Base-by-base conservation (phyloP, 1,284 basidiomycete genomes). In the Rhodotorula sp. region DNA sequence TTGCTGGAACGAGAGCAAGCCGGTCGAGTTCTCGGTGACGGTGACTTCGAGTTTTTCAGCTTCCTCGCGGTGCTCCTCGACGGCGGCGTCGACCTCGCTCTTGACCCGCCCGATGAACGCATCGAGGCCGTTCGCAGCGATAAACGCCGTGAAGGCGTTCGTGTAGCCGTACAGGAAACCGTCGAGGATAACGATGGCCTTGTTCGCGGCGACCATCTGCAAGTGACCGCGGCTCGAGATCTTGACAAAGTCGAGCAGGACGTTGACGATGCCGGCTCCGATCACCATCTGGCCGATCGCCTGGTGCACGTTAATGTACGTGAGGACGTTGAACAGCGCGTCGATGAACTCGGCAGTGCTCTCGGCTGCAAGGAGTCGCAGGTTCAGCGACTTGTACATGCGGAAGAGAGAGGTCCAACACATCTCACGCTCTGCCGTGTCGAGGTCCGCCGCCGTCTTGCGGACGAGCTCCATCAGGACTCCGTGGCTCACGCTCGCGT, bases 401-500 rank as follows among this genome's bases (percentile, higher is more conserved):
- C 39, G 26, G 60, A 3, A 18, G 59, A 7, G 86, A 43, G 86
- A 15, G 8, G 61, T n/a, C 12, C 21, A 23, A 52, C 1, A 21
- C 10, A 8, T 70, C 77, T 70, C 58, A 77, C 77, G 67, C 46
- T 70, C 60, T 34, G 80, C 78, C 20, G 70, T 66, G 29, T 77
- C 71, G 21, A 92, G 87, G 72, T 92, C 90, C 31, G 85, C 80
- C 20, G 92, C 87, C 34, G 91, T 89, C 82, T 89, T 90, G 68
- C 92, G 88, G 72, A 97, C 84, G 59, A 94, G 84, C 31, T 90
- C 89, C 90, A 97, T 92, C 48, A 98, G 83, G 61, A 93, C 90
- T 21, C 97, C 97, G 80, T 99, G 97, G 79, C 93, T 97, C 72
- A 98, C 93, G 64, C 93, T 93, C 26, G 93, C 95, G 79, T 97